Evolutionary conservation across 148 eudicot genomes (phyloP).

Genomic region (Agrostemma githago): DNA sequence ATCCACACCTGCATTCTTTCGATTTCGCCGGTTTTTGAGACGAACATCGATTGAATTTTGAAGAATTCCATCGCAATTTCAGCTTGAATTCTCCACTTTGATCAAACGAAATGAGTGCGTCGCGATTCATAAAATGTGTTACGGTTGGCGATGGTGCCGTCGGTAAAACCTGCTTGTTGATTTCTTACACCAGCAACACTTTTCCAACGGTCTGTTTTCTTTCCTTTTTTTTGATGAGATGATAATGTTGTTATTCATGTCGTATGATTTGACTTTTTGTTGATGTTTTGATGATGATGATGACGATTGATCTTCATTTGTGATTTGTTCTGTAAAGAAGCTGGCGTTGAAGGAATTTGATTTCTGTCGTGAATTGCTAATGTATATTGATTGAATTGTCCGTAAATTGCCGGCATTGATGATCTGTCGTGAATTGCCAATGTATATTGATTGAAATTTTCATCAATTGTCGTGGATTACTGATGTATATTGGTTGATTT

Average conservation of each 20-base stretch:
- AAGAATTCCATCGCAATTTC: neutral
- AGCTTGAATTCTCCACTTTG: constrained; percentile 31
- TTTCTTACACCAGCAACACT: constrained; percentile 95
- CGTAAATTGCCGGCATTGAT: neutral
- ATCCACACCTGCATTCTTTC: neutral
- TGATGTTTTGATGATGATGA: neutral
- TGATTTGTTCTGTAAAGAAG: neutral
- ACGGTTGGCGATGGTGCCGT: constrained; percentile 96
- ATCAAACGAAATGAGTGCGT: constrained; percentile 70
- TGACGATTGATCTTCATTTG: neutral
- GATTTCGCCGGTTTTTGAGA: neutral
- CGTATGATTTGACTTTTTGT: neutral
- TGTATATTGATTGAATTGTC: neutral
- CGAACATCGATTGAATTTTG: neutral
- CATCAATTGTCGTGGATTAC: too few species aligned
- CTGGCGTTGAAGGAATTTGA: neutral
- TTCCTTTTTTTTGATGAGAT: neutral
- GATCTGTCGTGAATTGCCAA: too few species aligned
- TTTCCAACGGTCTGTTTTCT: constrained; percentile 65
- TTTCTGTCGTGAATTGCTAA: neutral
- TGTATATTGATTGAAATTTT: too few species aligned
- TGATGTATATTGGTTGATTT: too few species aligned
- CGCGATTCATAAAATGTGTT: constrained; percentile 89
- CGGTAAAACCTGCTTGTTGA: constrained; percentile 85
- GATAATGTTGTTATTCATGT: neutral